A percentile compares a stretch with the other conserved stretches of the same genome.
Conservation (phyloP, 805 yeast genomes). For the Hanseniaspora pseudoguilliermondii region DNA sequence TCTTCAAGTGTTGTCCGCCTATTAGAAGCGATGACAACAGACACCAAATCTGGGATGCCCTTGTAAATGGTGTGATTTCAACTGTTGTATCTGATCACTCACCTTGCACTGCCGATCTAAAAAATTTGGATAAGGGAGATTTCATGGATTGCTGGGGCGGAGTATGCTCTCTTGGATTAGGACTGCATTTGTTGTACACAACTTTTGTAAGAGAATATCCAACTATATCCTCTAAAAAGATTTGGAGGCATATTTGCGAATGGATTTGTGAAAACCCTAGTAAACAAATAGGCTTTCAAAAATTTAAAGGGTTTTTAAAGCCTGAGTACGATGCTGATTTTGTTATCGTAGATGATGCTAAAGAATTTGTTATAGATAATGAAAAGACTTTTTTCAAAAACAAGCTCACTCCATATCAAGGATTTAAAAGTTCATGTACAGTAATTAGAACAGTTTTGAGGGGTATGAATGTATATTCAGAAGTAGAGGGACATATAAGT, state of each 20-base stretch:
- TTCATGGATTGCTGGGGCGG: slow-evolving; percentile 96
- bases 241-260: slow-evolving; percentile 36
- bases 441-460: slow-evolving; percentile 71
- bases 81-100: slow-evolving; percentile 93
- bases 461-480: slow-evolving; percentile 53
- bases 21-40: slow-evolving; percentile 67
- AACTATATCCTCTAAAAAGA: neutral
- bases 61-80: slow-evolving; percentile 50
- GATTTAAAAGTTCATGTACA: slow-evolving; percentile 52
- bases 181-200: slow-evolving; percentile 69
- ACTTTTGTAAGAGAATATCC: slow-evolving; percentile 26
- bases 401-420: slow-evolving; percentile 79
- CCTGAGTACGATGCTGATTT: slow-evolving; percentile 84
- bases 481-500: slow-evolving; percentile 39
- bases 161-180: slow-evolving; percentile 82
- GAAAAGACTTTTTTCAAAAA: slow-evolving; percentile 60
- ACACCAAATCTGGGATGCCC: slow-evolving; percentile 62
- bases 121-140: slow-evolving; percentile 70
- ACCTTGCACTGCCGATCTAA: slow-evolving; percentile 87
- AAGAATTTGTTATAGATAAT: slow-evolving; percentile 38
- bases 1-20: slow-evolving; percentile 91
- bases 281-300: slow-evolving; percentile 62
- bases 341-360: slow-evolving; percentile 60
- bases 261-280: slow-evolving; percentile 85
- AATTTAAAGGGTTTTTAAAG: slow-evolving; percentile 57